Percentiles rank a stretch among this genome's conserved stretches.
These are phyloP conservation scores for Medicago arabica DNA, from an alignment of 306 rosid genomes.

Conservation along the genomic window DNA sequence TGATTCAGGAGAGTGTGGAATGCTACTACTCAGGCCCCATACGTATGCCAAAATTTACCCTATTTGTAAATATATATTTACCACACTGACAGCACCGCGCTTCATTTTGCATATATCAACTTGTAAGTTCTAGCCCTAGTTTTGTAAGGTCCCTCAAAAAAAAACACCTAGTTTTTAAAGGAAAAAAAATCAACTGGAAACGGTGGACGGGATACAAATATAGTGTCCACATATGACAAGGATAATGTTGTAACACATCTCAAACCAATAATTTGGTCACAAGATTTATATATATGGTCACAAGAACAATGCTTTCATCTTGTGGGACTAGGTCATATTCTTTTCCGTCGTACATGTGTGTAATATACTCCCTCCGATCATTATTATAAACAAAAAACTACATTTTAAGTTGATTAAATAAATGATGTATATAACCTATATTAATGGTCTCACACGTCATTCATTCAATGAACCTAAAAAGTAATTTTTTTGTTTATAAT, in stretches of 20 bases:
- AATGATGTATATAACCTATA: too few relatives aligned
- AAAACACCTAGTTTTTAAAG: not conserved
- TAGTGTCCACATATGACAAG: slow-evolving; percentile 60
- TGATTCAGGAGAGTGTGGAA: slow-evolving; percentile 56
- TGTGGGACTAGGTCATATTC: slow-evolving; percentile 6
- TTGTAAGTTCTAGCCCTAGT: not conserved
- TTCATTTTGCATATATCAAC: not conserved
- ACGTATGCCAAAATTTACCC: slow-evolving; percentile 53
- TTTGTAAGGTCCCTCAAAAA: not conserved
- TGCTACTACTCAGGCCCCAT: slow-evolving; percentile 65
- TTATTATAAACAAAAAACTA: too few relatives aligned
- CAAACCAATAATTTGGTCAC: slow-evolving; percentile 37
- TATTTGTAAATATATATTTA: slow-evolving; percentile 42
- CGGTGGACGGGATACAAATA: slow-evolving; percentile 38
- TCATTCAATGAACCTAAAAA: too few relatives aligned
- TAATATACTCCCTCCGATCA: too few relatives aligned
- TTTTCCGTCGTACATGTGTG: not conserved
- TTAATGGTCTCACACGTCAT: too few relatives aligned
- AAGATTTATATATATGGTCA: not conserved
- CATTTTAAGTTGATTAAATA: too few relatives aligned
- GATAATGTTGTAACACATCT: slow-evolving; percentile 42
- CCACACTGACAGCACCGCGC: slow-evolving; percentile 3
- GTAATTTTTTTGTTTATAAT: too few relatives aligned
- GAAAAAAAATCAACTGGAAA: not conserved
- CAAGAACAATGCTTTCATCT: not conserved